Evolutionary conservation across 148 eudicot species (phyloP).

Genomic region (Arbutus unedo): DNA sequence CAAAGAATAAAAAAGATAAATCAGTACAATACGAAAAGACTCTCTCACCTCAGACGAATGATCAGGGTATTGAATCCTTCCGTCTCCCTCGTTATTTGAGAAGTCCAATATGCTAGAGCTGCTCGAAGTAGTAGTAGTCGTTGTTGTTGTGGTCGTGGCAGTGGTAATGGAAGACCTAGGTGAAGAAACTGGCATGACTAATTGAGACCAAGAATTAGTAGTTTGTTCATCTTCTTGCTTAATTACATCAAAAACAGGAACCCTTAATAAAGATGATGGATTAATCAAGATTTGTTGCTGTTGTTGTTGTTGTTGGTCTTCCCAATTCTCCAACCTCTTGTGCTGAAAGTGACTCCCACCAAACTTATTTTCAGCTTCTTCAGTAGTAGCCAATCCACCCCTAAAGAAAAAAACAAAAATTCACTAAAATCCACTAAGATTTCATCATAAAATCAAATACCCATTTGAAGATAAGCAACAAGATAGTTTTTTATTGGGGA

Average conservation of each 20-base stretch:
- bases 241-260: slow-evolving; percentile 17
- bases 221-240: slow-evolving; percentile 21
- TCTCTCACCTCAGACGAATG: slow-evolving; percentile 49
- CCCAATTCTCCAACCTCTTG: slow-evolving; percentile 41
- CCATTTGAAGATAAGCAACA: not conserved
- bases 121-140: slow-evolving; percentile 27
- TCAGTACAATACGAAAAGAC: too few relatives aligned
- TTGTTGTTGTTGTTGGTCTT: slow-evolving; percentile 15
- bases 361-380: slow-evolving; percentile 27
- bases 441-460: not conserved
- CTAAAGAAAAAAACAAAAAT: slow-evolving; percentile 12
- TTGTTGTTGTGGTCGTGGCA: not conserved
- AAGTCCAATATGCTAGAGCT: slow-evolving; percentile 43
- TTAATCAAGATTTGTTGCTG: slow-evolving; percentile 6
- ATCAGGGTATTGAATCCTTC: slow-evolving; percentile 38
- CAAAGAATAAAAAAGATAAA: not conserved
- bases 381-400: slow-evolving; percentile 35
- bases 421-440: not conserved
- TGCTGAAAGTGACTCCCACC: slow-evolving; percentile 28
- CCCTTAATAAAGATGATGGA: slow-evolving; percentile 11
- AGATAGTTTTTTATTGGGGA: not conserved
- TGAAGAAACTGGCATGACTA: slow-evolving; percentile 23
- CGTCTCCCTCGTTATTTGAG: slow-evolving; percentile 32
- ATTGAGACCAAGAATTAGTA: slow-evolving; percentile 43
- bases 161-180: slow-evolving; percentile 44